Conservation (phyloP, 2,329 filamentous ascomycete species). For the Botryosphaeria dothidea region DNA sequence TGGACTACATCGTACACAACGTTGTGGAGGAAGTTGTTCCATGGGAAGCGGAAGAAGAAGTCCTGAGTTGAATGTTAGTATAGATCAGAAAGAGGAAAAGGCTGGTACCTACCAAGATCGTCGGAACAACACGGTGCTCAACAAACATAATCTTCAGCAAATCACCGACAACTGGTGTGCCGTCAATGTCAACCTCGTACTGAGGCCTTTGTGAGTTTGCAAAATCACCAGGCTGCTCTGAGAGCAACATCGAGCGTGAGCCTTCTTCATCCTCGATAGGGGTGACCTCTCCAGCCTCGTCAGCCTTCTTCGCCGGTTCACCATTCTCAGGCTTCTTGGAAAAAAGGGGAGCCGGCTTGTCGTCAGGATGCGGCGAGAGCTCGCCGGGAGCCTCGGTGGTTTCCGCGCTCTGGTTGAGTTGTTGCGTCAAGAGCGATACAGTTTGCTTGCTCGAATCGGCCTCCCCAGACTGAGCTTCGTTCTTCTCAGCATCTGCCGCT, state of each 20-base stretch:
- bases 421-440: slow-evolving; percentile 44
- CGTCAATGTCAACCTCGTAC: slow-evolving; percentile 61
- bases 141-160: slow-evolving; percentile 96
- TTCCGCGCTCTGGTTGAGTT: slow-evolving; percentile 37
- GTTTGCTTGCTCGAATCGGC: slow-evolving; percentile 33
- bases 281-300: slow-evolving; percentile 31
- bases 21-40: slow-evolving; percentile 99
- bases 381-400: slow-evolving; percentile 29
- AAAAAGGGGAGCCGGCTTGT: slow-evolving; percentile 69
- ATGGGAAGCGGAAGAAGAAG: slow-evolving; percentile 97
- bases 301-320: slow-evolving; percentile 30
- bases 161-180: slow-evolving; percentile 85
- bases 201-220: slow-evolving; percentile 30
- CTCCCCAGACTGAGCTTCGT: slow-evolving; percentile 21
- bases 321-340: slow-evolving; percentile 35
- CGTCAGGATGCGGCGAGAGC: slow-evolving; percentile 62
- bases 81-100: neutral
- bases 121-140: slow-evolving; percentile 89
- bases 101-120: slow-evolving; percentile 75
- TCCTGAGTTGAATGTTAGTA: slow-evolving; percentile 56
- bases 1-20: slow-evolving; percentile 99
- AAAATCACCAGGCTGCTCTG: slow-evolving; percentile 31
- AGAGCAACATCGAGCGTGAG: slow-evolving; percentile 36
- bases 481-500: slow-evolving; percentile 22
- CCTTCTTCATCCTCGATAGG: slow-evolving; percentile 39